These are phyloP conservation scores for Fraxinus cuspidata DNA, from an alignment of 257 asterid genomes.

Conservation along the genomic window DNA sequence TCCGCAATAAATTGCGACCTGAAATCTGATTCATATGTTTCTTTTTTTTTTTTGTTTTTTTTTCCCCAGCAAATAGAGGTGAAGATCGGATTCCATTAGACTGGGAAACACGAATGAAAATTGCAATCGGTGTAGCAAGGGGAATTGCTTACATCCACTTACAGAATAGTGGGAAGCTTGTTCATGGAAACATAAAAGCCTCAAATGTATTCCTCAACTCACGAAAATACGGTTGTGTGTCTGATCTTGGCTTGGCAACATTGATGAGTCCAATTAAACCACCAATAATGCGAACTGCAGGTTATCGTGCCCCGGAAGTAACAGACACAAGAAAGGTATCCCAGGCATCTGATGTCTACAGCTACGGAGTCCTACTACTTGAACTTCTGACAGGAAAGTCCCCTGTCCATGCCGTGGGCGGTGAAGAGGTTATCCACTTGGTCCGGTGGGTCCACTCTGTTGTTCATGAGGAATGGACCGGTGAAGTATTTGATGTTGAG, in stretches of 20 bases:
- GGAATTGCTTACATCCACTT: constrained; percentile 17
- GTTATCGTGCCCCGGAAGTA: constrained; percentile 23
- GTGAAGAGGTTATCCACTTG: constrained; percentile 24
- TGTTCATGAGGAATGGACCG: constrained; percentile 30
- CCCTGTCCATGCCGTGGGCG: constrained; percentile 2
- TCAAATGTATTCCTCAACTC: constrained; percentile 24
- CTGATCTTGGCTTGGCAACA: constrained; percentile 22
- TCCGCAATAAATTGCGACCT: neutral
- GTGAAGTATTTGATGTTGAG: constrained; percentile 25
- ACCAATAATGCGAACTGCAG: constrained; percentile 7
- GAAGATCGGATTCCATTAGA: constrained; percentile 19
- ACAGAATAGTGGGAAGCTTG: constrained; percentile 17
- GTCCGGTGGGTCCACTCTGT: constrained; percentile 26
- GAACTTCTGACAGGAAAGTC: constrained; percentile 25
- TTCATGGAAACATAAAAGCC: constrained; percentile 24
- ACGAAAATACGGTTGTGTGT: constrained; percentile 16
- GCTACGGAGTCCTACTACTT: constrained; percentile 23
- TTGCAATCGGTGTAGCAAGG: constrained; percentile 23
- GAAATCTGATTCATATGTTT: neutral
- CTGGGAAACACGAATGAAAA: constrained; percentile 19
- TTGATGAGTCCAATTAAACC: constrained; percentile 14
- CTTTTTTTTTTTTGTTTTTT: neutral
- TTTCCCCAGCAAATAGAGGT: constrained; percentile 9
- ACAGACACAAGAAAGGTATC: constrained; percentile 23
- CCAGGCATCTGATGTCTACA: constrained; percentile 26